Conservation (phyloP, 1,139 yeast genomes). For the Pneumocystis carinii region DNA sequence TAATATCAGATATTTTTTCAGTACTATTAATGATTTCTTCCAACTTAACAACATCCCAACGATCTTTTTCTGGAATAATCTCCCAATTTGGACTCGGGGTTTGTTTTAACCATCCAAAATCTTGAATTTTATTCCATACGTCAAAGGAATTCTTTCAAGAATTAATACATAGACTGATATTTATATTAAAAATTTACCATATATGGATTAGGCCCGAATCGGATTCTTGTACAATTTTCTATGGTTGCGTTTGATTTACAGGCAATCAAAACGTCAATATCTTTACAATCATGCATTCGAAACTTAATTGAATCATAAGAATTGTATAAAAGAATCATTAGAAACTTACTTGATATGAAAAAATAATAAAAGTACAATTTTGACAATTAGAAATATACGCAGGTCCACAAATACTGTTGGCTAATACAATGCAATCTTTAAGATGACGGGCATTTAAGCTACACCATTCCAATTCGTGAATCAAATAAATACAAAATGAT, state of each 20-base stretch:
- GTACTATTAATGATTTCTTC: neutral
- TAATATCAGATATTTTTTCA: neutral
- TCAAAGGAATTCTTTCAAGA: neutral
- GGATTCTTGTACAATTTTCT: neutral
- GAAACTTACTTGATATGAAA: neutral
- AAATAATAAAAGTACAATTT: neutral
- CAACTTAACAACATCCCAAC: neutral
- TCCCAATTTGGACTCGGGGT: neutral
- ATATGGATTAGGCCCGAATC: neutral
- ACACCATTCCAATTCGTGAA: neutral
- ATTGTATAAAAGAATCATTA: neutral
- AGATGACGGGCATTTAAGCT: neutral
- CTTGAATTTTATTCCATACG: neutral
- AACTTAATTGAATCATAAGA: neutral
- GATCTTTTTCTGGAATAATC: neutral
- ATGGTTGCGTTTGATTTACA: neutral
- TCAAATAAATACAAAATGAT: neutral
- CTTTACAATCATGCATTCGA: neutral
- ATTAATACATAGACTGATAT: neutral
- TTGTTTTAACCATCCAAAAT: slow-evolving; percentile 1
- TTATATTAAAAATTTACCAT: neutral
- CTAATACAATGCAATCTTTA: neutral
- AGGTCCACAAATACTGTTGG: neutral
- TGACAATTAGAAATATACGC: neutral
- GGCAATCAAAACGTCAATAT: neutral